phyloP scores from a whole-genome alignment of 768 basidiomycete species.

The Psilocybe subaeruginosa region DNA sequence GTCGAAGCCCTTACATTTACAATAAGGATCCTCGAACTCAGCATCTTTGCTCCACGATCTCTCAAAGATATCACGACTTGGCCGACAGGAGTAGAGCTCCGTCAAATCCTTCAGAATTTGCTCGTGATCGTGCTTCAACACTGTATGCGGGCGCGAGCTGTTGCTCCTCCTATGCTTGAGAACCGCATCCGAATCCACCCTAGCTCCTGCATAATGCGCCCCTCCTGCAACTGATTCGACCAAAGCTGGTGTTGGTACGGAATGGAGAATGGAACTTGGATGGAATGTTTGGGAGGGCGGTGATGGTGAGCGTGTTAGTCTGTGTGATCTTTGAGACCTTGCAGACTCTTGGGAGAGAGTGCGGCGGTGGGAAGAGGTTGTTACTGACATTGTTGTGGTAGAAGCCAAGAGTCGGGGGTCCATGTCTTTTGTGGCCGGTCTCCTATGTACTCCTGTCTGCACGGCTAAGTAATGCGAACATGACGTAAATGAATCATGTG shows the following conservation, averaged over 20 bases:
- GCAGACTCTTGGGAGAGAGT: conserved; percentile 18
- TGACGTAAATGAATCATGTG: conserved; percentile 17
- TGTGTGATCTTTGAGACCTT: conserved; percentile 12
- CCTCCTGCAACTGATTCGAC: conserved; percentile 62
- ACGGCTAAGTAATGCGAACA: not conserved
- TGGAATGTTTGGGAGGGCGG: conserved; percentile 50
- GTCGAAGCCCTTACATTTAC: conserved; percentile 48
- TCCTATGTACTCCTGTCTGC: not conserved
- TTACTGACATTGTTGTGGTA: conserved; percentile 22
- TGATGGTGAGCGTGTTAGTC: conserved; percentile 32
- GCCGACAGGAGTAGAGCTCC: conserved; percentile 59
- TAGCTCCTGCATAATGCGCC: conserved; percentile 63
- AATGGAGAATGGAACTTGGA: conserved; percentile 39
- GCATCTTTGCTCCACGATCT: conserved; percentile 58
- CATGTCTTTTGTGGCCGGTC: not conserved
- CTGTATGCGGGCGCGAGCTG: conserved; percentile 33
- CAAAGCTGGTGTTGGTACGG: conserved; percentile 52
- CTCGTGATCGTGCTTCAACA: conserved; percentile 43
- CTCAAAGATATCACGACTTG: conserved; percentile 54
- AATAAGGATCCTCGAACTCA: conserved; percentile 59
- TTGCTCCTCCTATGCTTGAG: conserved; percentile 42
- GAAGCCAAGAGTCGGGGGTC: not conserved
- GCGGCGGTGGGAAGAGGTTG: conserved; percentile 19
- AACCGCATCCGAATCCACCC: conserved; percentile 36
- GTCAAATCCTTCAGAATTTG: conserved; percentile 59